These are phyloP conservation scores for Dothideomycetes sp. DNA, from an alignment of 2,329 filamentous ascomycete species.

Conservation along the genomic window DNA sequence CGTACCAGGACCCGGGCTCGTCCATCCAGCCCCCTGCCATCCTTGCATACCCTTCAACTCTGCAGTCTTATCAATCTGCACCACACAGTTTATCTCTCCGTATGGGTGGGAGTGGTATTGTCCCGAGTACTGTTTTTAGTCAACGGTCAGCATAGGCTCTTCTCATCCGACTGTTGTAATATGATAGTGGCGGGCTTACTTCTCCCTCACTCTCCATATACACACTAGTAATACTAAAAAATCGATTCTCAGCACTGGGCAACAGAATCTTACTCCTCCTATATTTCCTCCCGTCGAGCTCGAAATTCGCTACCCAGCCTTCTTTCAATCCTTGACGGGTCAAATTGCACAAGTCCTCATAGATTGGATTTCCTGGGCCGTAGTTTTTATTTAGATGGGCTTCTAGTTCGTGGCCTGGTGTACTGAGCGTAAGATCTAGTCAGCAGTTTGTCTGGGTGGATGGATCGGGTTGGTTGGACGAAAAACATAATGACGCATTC, in stretches of 20 bases:
- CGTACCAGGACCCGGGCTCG: constrained; percentile 44
- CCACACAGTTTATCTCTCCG: constrained; percentile 25
- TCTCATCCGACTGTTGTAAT: too few species aligned
- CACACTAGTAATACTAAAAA: constrained; percentile 49
- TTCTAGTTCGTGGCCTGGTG: constrained; percentile 25
- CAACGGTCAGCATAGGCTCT: too few species aligned
- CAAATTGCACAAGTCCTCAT: constrained; percentile 23
- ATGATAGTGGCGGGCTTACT: neutral
- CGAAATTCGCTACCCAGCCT: constrained; percentile 27
- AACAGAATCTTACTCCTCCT: constrained; percentile 37
- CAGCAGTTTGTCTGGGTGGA: neutral
- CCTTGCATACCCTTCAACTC: constrained; percentile 48
- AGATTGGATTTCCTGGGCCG: constrained; percentile 23
- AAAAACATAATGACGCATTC: too few species aligned
- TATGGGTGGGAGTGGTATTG: constrained; percentile 37
- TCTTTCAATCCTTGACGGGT: constrained; percentile 23
- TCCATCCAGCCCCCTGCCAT: constrained; percentile 50
- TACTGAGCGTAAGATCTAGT: constrained; percentile 15
- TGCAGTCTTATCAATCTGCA: constrained; percentile 38
- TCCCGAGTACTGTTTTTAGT: constrained; percentile 34
- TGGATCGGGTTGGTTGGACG: neutral
- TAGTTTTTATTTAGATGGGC: constrained; percentile 23
- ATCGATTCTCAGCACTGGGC: constrained; percentile 40
- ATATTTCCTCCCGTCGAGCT: constrained; percentile 37
- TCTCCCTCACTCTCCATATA: constrained; percentile 44